These are phyloP conservation scores for Ophiostoma novo-ulmi DNA, from an alignment of 2,329 filamentous ascomycete species.

Conservation along the genomic window DNA sequence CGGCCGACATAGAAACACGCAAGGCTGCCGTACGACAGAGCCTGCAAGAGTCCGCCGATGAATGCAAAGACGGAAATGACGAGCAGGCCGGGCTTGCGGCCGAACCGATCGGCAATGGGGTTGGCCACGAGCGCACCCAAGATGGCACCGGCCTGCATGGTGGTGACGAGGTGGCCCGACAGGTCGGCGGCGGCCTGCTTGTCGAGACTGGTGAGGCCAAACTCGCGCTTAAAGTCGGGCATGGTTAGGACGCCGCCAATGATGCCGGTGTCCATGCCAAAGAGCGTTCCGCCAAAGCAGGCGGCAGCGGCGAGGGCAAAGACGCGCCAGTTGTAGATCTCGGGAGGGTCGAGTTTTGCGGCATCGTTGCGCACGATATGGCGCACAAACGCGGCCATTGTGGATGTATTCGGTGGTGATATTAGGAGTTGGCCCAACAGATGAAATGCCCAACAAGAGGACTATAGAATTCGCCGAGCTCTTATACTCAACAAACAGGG, in stretches of 20 bases:
- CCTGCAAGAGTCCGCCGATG: neutral
- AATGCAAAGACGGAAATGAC: slow-evolving; percentile 32
- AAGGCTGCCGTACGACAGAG: slow-evolving; percentile 24
- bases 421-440: neutral
- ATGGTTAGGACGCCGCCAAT: slow-evolving; percentile 32
- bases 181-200: slow-evolving; percentile 27
- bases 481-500: neutral
- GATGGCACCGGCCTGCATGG: slow-evolving; percentile 31
- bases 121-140: slow-evolving; percentile 29
- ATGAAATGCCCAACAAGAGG: neutral
- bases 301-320: slow-evolving; percentile 56
- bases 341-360: slow-evolving; percentile 59
- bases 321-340: slow-evolving; percentile 66
- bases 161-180: slow-evolving; percentile 30
- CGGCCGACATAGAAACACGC: slow-evolving; percentile 34
- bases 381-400: slow-evolving; percentile 20
- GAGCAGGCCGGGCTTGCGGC: slow-evolving; percentile 34
- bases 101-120: slow-evolving; percentile 32
- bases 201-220: slow-evolving; percentile 41
- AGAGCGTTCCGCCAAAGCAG: slow-evolving; percentile 31
- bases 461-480: neutral
- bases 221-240: slow-evolving; percentile 40
- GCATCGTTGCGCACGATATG: slow-evolving; percentile 50
- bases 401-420: neutral
- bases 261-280: slow-evolving; percentile 32